These are phyloP conservation scores for Coix lacrymajobi DNA, from an alignment of 176 grass and related monocot species.

Conservation along the genomic window DNA sequence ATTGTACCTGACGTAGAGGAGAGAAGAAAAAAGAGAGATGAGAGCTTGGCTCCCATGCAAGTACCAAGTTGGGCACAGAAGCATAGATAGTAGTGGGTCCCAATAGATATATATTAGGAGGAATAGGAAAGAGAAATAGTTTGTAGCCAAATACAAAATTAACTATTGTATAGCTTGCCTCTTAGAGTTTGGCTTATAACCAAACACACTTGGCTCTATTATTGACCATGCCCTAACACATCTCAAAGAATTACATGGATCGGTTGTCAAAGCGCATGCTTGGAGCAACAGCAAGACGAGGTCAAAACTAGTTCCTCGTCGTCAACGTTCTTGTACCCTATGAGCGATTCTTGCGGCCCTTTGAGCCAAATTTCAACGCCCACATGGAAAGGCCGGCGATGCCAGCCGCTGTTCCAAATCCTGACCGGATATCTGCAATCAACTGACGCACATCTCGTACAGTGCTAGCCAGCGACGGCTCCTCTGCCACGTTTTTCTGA, in stretches of 20 bases:
- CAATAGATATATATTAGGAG: too few species aligned
- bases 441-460: slow-evolving; percentile 55
- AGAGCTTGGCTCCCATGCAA: too few species aligned
- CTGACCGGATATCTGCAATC: slow-evolving; percentile 41
- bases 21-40: too few species aligned
- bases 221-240: too few species aligned
- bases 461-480: slow-evolving; percentile 41
- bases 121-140: too few species aligned
- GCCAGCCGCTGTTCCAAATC: slow-evolving; percentile 41
- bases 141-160: too few species aligned
- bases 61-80: too few species aligned
- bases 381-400: slow-evolving; percentile 38
- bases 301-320: background rate
- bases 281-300: background rate
- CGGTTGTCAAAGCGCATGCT: background rate
- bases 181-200: too few species aligned
- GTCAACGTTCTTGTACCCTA: background rate
- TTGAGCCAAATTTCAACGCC: slow-evolving; percentile 33
- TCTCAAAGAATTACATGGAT: background rate
- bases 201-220: too few species aligned
- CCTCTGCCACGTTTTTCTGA: slow-evolving; percentile 12
- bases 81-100: too few species aligned
- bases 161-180: too few species aligned
- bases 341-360: background rate
- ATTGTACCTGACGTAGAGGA: too few species aligned